Base-by-base conservation (phyloP, 2,329 filamentous ascomycete genomes). In the Ophiobolus disseminans region DNA sequence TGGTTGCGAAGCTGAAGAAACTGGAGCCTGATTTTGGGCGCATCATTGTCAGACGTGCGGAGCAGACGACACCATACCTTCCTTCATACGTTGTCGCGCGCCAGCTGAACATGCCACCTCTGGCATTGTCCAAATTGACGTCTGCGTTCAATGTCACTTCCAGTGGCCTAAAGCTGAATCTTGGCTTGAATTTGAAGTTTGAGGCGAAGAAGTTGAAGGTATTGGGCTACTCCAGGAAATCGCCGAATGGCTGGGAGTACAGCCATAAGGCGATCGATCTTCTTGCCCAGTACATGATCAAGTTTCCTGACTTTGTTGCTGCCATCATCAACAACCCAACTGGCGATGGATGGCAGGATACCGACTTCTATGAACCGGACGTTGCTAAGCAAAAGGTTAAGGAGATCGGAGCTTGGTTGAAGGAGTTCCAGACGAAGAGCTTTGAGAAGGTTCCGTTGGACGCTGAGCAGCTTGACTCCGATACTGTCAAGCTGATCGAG, bases 381-480 rank as follows among this genome's bases (percentile, higher is more conserved):
- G 79, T 86, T 37, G 93, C 92, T 3, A 86, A 86, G 40, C 75
- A 82, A 38, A 90, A 90, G 68, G 88, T 99, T 69, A 96, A 96
- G 77, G 94, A 97, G 70, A 96, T 99, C 54, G 89, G 86, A 20
- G 85, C 87, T 25, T 99, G 93, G 93, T 81, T 99, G 40, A 99
- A 97, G 78, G 86, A 86, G 32, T 84, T 96, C 37, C 90, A 97
- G 72, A 89, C 90, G 1, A 96, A 91, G 81, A 89, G 87, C 59
- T 95, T 99, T 60, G 93, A 97, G 73, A 87, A 87, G 57, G 94
- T 99, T n/a, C 93, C 94, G 17, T 82, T 99, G 11, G 94, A 99
- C 64, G 94, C 94, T 1, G 90, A 97, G 70, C 95, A 99, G 72
- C 86, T 99, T 4, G 94, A 99, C 72, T 96, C 91, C 0, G 88